Percentiles rank a stretch among this genome's conserved stretches.
phyloP scores from a whole-genome alignment of 2,329 filamentous ascomycete species.

The Rugonectria rugulosa region DNA sequence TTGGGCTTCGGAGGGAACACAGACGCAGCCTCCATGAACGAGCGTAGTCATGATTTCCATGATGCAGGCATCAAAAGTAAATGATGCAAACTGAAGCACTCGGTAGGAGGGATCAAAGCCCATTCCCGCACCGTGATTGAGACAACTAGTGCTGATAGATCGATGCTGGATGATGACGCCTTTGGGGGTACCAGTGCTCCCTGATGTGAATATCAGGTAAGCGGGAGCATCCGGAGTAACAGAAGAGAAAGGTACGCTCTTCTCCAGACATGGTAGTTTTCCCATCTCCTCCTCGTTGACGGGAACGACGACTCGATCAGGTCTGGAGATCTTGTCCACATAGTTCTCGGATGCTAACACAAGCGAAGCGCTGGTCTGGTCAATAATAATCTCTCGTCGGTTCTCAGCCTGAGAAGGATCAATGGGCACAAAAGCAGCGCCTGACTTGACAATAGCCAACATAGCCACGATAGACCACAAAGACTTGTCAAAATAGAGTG shows the following conservation, averaged over 20 bases:
- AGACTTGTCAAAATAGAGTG: background rate
- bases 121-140: slow-evolving; percentile 4
- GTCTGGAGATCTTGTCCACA: background rate
- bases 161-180: slow-evolving; percentile 31
- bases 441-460: background rate
- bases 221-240: background rate
- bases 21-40: slow-evolving; percentile 21
- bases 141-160: slow-evolving; percentile 10
- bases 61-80: slow-evolving; percentile 29
- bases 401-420: background rate
- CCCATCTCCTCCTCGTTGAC: background rate
- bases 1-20: slow-evolving; percentile 26
- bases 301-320: background rate
- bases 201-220: slow-evolving; percentile 32
- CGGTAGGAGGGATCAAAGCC: slow-evolving; percentile 5
- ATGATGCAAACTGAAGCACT: slow-evolving; percentile 24
- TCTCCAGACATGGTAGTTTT: background rate
- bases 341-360: background rate
- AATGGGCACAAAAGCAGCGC: background rate
- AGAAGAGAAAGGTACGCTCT: background rate
- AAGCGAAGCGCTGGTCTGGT: background rate
- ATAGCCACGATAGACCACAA: background rate
- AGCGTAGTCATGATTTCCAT: slow-evolving; percentile 27
- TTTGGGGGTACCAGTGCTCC: slow-evolving; percentile 37
- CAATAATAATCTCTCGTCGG: background rate